Evolutionary conservation across 805 yeast species (phyloP), one percentile per base, ranked within the genome.

Genomic region (Blastobotrys peoriensis): DNA sequence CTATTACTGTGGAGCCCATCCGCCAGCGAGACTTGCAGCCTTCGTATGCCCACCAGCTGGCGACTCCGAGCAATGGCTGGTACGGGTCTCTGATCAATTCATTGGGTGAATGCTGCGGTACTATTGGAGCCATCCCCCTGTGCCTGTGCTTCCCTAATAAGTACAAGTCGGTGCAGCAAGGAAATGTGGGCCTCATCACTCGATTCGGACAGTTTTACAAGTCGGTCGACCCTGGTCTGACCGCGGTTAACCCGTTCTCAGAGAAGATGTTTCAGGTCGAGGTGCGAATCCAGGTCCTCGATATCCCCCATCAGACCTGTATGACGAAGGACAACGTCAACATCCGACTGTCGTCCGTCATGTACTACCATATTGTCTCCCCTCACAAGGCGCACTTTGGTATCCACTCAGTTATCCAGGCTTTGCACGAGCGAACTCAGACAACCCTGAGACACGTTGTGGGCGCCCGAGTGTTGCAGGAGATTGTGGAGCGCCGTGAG

Each of bases 371-470:
- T 58, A 75, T 81, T 50, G 68, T 76, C 33, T 81, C 80, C 50
- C 87, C 88, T 1, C 81, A 79, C 55, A 75, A 73, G 66, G 83
- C 87, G 15, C 66, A 71, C 42, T 81, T 73, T 54, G 75, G 79
- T 23, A 77, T 81, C 50, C 61, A 68, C 27, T 62, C 77, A 54
- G 74, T 81, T 46, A 70, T 70, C 47, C 63, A 61, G 36, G 83
- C 87, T 15, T 69, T 81, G 43, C 63, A 69, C 43, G 86, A 81
- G 59, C 69, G 86, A 58, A 80, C 86, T 3, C 85, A 81, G 62
- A 81, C 86, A 36, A 81, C 88, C 2, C 65, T 81, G 56, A 70
- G 88, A 60, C 85, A 81, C 52, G 88, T 81, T 18, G 73, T 80
- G 44, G 88, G 88, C 50, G 69, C 81, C 27, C 64, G 85, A 40